Percentiles rank a stretch among this genome's conserved stretches.
phyloP scores from a whole-genome alignment of 1,284 basidiomycete species.

The Irpex sp. region DNA sequence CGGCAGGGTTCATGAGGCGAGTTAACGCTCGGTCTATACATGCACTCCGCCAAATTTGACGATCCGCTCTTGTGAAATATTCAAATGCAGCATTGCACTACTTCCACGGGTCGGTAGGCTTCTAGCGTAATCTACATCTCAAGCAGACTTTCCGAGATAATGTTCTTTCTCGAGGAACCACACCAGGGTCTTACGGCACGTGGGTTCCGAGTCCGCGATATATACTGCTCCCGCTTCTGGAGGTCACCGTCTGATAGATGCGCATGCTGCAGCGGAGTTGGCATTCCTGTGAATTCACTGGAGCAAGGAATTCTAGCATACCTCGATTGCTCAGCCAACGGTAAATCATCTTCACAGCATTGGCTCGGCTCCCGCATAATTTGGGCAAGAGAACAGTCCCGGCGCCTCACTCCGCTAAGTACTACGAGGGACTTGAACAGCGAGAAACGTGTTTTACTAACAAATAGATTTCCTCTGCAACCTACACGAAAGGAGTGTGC shows the following conservation, averaged over 20 bases:
- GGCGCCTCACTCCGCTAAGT: too few species aligned
- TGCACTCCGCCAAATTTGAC: not conserved
- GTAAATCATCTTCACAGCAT: not conserved
- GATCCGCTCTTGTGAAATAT: not conserved
- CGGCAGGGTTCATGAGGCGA: not conserved
- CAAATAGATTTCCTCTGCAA: too few species aligned
- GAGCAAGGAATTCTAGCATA: not conserved
- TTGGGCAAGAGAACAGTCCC: too few species aligned
- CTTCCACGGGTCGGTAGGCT: not conserved
- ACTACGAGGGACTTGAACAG: not conserved
- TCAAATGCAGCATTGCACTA: not conserved
- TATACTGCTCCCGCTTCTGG: not conserved
- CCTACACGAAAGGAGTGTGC: too few species aligned
- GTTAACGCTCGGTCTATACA: too few species aligned
- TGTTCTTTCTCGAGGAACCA: not conserved
- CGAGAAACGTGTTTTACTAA: not conserved
- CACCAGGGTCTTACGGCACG: not conserved
- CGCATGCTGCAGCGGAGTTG: not conserved
- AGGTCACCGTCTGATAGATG: not conserved
- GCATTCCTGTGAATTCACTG: not conserved
- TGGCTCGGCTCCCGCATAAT: not conserved
- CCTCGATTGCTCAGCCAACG: not conserved
- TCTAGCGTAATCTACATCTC: not conserved
- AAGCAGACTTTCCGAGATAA: not conserved
- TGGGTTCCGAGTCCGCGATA: not conserved